phyloP scores from a whole-genome alignment of 225 moss, liverwort and hornwort species.

The Polytrichum formosum region DNA sequence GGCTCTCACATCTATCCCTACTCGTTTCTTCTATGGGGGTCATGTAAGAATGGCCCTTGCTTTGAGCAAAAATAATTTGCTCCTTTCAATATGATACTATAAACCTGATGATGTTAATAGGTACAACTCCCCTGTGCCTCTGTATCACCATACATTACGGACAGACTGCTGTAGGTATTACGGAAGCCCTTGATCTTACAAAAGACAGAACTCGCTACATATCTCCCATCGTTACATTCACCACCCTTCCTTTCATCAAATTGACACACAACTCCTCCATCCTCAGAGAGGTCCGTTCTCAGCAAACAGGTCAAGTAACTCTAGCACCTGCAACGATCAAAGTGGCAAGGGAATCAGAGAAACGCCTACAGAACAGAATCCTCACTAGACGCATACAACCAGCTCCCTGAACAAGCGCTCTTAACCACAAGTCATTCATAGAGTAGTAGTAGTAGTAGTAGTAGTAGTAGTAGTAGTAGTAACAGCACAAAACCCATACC shows the following conservation, averaged over 20 bases:
- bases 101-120: not conserved
- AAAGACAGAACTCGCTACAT: not conserved
- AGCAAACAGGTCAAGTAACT: slow-evolving; percentile 57
- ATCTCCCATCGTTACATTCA: not conserved
- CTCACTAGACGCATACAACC: not conserved
- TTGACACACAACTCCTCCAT: not conserved
- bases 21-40: slow-evolving; percentile 7
- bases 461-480: not conserved
- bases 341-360: not conserved
- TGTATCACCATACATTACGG: slow-evolving; percentile 5
- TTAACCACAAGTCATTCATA: not conserved
- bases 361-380: too few species aligned
- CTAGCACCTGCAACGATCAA: slow-evolving; percentile 33
- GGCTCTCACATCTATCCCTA: slow-evolving; percentile 5
- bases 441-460: not conserved
- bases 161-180: slow-evolving; percentile 1
- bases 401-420: not conserved
- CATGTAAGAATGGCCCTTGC: slow-evolving; percentile 4
- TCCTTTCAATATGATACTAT: slow-evolving; percentile 9
- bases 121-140: slow-evolving; percentile 3
- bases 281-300: slow-evolving; percentile 32
- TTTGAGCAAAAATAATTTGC: slow-evolving; percentile 3
- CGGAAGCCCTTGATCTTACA: not conserved
- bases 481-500: slow-evolving; percentile 30
- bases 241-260: not conserved